Conservation (phyloP, 768 basidiomycete species). For the Lentinula guzmanii region DNA sequence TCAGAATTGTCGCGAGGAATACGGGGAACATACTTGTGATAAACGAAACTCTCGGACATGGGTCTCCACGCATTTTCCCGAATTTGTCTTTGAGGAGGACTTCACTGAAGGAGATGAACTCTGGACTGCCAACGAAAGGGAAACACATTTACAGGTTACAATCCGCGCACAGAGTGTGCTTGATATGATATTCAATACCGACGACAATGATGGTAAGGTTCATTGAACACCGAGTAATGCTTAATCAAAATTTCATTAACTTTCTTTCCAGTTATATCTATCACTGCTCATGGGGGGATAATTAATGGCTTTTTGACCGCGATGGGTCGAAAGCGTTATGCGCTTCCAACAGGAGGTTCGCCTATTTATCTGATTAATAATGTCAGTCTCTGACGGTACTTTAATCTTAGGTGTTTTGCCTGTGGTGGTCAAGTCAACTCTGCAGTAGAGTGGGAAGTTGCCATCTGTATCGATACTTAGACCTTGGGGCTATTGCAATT, state of each 20-base stretch:
- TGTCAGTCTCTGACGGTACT: neutral
- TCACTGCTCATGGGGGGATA: conserved; percentile 62
- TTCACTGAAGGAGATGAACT: conserved; percentile 60
- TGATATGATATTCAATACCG: conserved; percentile 47
- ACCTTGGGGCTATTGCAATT: too few relatives aligned
- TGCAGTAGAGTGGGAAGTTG: neutral
- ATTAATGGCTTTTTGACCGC: conserved; percentile 50
- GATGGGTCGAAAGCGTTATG: conserved; percentile 37
- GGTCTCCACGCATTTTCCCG: conserved; percentile 43
- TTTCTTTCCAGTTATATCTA: conserved; percentile 47
- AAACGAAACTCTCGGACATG: conserved; percentile 44
- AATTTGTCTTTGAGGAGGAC: conserved; percentile 47
- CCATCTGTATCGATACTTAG: too few relatives aligned
- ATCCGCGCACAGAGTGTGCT: conserved; percentile 45
- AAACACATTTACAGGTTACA: conserved; percentile 40
- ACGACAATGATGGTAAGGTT: conserved; percentile 38
- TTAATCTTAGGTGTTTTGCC: conserved; percentile 3
- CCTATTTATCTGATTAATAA: neutral
- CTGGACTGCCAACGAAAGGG: conserved; percentile 51
- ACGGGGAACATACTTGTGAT: conserved; percentile 70
- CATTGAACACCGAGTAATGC: neutral
- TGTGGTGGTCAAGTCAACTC: conserved; percentile 5
- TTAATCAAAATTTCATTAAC: neutral
- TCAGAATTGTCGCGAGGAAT: conserved; percentile 63
- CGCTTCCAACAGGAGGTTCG: conserved; percentile 61